These are phyloP conservation scores for Kockovaella imperatae DNA, from an alignment of 768 basidiomycete species.

Conservation along the genomic window DNA sequence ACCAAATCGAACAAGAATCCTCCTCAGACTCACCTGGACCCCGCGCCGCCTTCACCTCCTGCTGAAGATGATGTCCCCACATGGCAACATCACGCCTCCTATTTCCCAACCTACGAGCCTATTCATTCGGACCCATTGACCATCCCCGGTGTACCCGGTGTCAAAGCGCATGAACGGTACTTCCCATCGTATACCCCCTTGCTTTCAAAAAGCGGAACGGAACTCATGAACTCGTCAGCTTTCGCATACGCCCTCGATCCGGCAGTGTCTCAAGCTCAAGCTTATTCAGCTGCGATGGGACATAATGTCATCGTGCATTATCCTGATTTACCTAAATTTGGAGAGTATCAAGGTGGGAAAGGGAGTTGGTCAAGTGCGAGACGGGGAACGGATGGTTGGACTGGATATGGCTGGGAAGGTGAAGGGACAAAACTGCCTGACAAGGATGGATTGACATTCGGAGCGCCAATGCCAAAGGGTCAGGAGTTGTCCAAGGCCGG, in stretches of 20 bases:
- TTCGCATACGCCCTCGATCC: constrained; percentile 12
- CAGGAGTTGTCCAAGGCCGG: background rate
- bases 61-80: too few relatives aligned
- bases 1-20: too few relatives aligned
- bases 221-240: background rate
- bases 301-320: constrained; percentile 25
- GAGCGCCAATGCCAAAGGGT: constrained; percentile 19
- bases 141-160: background rate
- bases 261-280: constrained; percentile 15
- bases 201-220: background rate
- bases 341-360: constrained; percentile 17
- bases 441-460: constrained; percentile 22
- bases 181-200: constrained; percentile 3
- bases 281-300: constrained; percentile 15
- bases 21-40: background rate
- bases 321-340: constrained; percentile 26
- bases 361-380: constrained; percentile 13
- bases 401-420: constrained; percentile 31
- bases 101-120: constrained; percentile 29
- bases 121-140: constrained; percentile 5
- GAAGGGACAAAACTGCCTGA: constrained; percentile 25
- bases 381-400: constrained; percentile 25
- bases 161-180: background rate
- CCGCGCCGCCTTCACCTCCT: background rate
- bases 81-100: constrained; percentile 35